Percentiles rank a stretch among this genome's conserved stretches.
These are phyloP conservation scores for Leptographium radiaticola DNA, from an alignment of 2,329 filamentous ascomycete genomes.

Conservation along the genomic window DNA sequence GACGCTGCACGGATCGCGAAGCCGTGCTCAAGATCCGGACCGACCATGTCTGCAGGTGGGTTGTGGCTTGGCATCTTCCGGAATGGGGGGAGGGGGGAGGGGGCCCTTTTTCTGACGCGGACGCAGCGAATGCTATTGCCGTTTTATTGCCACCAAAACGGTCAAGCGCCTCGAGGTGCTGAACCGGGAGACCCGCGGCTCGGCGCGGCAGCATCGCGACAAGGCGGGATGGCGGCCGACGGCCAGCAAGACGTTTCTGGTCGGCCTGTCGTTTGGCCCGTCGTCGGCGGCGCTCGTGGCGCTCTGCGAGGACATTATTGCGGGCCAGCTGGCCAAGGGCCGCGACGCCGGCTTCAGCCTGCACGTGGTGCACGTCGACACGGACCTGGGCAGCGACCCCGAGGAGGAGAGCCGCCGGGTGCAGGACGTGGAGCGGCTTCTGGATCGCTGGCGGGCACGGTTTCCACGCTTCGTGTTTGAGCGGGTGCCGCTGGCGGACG, in stretches of 20 bases:
- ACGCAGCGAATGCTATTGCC: conserved; percentile 58
- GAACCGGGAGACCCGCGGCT: conserved; percentile 28
- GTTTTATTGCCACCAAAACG: conserved; percentile 66
- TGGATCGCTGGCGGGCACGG: conserved; percentile 37
- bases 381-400: conserved; percentile 18
- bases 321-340: conserved; percentile 50
- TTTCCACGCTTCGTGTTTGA: conserved; percentile 58
- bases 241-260: conserved; percentile 42
- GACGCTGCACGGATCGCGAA: conserved; percentile 39
- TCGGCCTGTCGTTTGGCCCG: conserved; percentile 72
- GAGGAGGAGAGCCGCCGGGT: background rate
- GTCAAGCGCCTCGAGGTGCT: conserved; percentile 54
- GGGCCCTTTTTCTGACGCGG: background rate
- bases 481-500: conserved; percentile 48
- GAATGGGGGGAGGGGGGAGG: too few relatives aligned
- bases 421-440: conserved; percentile 22
- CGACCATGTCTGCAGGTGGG: conserved; percentile 47
- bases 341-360: conserved; percentile 57
- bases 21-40: conserved; percentile 40
- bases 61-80: background rate
- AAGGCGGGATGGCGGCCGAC: conserved; percentile 13
- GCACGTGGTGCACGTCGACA: conserved; percentile 43
- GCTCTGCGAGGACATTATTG: conserved; percentile 57
- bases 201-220: conserved; percentile 15
- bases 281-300: conserved; percentile 70